phyloP scores from a whole-genome alignment of 768 basidiomycete genomes.

The Leccinum fibrillosum region DNA sequence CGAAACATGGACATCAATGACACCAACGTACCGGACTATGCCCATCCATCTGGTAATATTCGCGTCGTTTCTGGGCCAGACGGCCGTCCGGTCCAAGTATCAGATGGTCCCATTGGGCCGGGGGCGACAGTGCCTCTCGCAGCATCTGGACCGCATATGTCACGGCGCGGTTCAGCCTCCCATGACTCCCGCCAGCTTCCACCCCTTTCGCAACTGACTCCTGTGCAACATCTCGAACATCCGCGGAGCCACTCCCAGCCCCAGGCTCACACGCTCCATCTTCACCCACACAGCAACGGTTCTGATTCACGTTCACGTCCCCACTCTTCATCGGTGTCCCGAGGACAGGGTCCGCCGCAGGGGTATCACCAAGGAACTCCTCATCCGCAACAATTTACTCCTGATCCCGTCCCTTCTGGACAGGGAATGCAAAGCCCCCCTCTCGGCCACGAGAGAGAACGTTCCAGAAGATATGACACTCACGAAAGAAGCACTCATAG shows the following conservation, averaged over 20 bases:
- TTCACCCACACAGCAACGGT: constrained; percentile 40
- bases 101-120: constrained; percentile 49
- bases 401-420: constrained; percentile 45
- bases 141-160: constrained; percentile 38
- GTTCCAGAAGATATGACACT: constrained; percentile 48
- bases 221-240: constrained; percentile 38
- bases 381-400: constrained; percentile 44
- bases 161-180: constrained; percentile 40
- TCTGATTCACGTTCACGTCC: constrained; percentile 48
- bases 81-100: constrained; percentile 44
- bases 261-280: constrained; percentile 37
- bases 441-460: constrained; percentile 38
- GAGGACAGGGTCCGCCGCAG: constrained; percentile 36
- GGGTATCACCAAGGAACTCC: constrained; percentile 36
- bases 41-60: constrained; percentile 45
- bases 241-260: constrained; percentile 35
- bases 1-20: constrained; percentile 48
- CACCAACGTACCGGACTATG: constrained; percentile 47
- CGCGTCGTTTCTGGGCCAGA: constrained; percentile 47
- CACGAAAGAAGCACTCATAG: constrained; percentile 39
- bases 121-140: constrained; percentile 37
- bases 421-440: constrained; percentile 50
- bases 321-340: constrained; percentile 51
- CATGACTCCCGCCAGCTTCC: constrained; percentile 51
- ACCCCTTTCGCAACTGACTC: constrained; percentile 45